phyloP scores from a whole-genome alignment of 1,139 yeast species.

The Suhomyces bokatorum region DNA sequence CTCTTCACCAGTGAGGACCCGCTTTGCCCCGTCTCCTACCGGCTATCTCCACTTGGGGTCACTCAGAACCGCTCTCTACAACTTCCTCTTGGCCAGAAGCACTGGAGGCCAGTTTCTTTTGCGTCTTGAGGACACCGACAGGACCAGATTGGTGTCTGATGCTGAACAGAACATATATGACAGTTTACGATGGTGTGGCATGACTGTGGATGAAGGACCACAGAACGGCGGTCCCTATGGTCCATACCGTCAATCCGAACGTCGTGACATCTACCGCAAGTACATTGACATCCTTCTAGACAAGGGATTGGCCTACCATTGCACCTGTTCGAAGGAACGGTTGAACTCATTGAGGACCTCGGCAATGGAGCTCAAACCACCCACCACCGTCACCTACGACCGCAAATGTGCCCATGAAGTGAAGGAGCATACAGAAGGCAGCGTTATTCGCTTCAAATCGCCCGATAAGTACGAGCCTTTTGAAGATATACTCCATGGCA shows the following conservation, averaged over 20 bases:
- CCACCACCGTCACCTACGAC: conserved; percentile 90
- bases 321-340: conserved; percentile 85
- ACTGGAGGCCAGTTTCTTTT: conserved; percentile 81
- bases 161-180: conserved; percentile 83
- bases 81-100: conserved; percentile 74
- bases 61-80: conserved; percentile 86
- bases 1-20: conserved; percentile 67
- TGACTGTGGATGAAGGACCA: conserved; percentile 84
- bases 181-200: conserved; percentile 74
- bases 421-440: conserved; percentile 26
- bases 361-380: conserved; percentile 76
- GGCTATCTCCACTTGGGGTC: conserved; percentile 93
- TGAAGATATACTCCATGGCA: conserved; percentile 75
- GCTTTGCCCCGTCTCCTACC: conserved; percentile 99
- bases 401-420: conserved; percentile 58
- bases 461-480: conserved; percentile 71
- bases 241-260: conserved; percentile 83
- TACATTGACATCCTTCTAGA: conserved; percentile 59
- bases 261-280: conserved; percentile 61
- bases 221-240: conserved; percentile 62
- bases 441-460: conserved; percentile 62
- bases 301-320: conserved; percentile 76
- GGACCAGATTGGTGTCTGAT: conserved; percentile 67
- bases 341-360: conserved; percentile 64
- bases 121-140: conserved; percentile 92